Percentiles rank a stretch among this genome's conserved stretches.
Conservation (phyloP, 306 rosid genomes). For the Morella rubra region DNA sequence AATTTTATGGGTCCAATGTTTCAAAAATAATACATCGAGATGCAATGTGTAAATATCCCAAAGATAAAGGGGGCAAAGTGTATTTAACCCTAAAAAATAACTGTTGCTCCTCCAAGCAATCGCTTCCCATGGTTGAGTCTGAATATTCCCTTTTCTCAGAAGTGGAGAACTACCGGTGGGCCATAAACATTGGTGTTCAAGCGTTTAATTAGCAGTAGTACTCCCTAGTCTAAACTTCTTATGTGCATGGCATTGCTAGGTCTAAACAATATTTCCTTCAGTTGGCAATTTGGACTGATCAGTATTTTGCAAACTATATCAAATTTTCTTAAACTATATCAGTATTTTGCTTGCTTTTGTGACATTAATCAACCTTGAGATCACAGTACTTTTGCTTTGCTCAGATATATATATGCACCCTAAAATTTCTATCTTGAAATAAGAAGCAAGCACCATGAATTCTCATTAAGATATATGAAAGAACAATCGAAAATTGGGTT, state of each 20-base stretch:
- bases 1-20: too few species aligned
- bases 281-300: background rate
- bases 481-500: background rate
- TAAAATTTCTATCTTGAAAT: background rate
- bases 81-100: too few species aligned
- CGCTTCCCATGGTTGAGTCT: background rate
- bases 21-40: too few species aligned
- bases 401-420: background rate
- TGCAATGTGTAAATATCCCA: too few species aligned
- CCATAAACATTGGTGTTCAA: too few species aligned
- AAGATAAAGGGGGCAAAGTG: too few species aligned
- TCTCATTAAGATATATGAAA: conserved; percentile 6
- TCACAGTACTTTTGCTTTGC: background rate
- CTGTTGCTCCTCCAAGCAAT: background rate
- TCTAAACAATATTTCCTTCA: background rate
- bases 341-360: background rate
- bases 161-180: too few species aligned
- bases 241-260: background rate
- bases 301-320: too few species aligned
- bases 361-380: background rate
- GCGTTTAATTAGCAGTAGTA: background rate
- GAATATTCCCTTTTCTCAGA: too few species aligned
- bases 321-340: too few species aligned
- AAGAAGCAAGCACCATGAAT: conserved; percentile 15
- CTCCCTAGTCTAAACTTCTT: background rate